Evolutionary conservation across 129 eudicot genomes (phyloP).

Genomic region (Chrysanthemum lavandulifolium): DNA sequence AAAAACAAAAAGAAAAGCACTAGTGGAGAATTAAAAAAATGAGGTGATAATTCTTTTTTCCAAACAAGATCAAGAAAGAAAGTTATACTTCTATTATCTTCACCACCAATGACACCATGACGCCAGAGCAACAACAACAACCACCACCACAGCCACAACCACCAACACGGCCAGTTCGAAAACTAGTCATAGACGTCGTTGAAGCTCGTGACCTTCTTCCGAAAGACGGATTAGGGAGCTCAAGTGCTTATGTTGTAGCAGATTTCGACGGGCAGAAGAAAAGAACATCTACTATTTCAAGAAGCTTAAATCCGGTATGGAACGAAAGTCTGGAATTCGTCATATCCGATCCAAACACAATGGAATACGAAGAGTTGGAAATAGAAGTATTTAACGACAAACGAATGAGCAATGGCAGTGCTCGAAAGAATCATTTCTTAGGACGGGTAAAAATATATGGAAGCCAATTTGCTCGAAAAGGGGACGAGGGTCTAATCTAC

Average conservation of each 20-base stretch:
- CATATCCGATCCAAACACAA: slow-evolving; percentile 72
- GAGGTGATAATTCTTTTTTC: slow-evolving; percentile 7
- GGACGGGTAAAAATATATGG: slow-evolving; percentile 92
- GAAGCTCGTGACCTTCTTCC: slow-evolving; percentile 96
- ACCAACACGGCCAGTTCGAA: slow-evolving; percentile 42
- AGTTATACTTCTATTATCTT: slow-evolving; percentile 27
- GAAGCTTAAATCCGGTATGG: slow-evolving; percentile 83
- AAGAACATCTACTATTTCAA: slow-evolving; percentile 57
- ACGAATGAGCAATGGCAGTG: slow-evolving; percentile 63
- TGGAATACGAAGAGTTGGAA: slow-evolving; percentile 81
- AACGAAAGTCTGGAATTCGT: slow-evolving; percentile 74
- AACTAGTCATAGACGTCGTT: slow-evolving; percentile 65
- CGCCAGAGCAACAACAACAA: slow-evolving; percentile 40
- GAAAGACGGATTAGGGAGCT: slow-evolving; percentile 94
- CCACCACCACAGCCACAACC: slow-evolving; percentile 37
- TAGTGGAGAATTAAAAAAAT: slow-evolving; percentile 13
- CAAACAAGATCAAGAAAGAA: slow-evolving; percentile 20
- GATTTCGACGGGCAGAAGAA: slow-evolving; percentile 93
- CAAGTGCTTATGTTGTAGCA: slow-evolving; percentile 87
- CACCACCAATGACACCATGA: slow-evolving; percentile 51
- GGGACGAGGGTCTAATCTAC: slow-evolving; percentile 88
- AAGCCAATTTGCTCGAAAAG: slow-evolving; percentile 68
- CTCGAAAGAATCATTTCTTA: slow-evolving; percentile 79
- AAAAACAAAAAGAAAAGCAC: slow-evolving; percentile 20
- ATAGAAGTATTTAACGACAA: slow-evolving; percentile 87